Evolutionary conservation across 2,329 filamentous ascomycete species (phyloP).

Genomic region (Monilinia fructigena): DNA sequence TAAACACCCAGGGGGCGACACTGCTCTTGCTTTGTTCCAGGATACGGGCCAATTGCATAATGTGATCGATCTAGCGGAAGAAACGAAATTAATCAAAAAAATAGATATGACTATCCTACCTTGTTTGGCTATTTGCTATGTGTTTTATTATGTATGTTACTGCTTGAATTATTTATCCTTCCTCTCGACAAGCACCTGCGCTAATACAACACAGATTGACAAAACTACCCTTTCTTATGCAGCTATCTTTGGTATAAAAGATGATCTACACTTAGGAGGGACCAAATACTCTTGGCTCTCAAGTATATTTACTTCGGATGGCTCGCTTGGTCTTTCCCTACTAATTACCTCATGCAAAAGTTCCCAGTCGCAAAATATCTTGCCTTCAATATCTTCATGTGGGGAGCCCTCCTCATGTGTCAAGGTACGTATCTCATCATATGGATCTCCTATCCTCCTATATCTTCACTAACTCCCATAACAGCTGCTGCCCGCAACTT

Average conservation of each 20-base stretch:
- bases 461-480: conserved; percentile 42
- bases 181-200: background rate
- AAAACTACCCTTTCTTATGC: conserved; percentile 54
- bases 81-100: conserved; percentile 7
- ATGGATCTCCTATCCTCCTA: conserved; percentile 34
- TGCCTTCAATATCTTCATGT: conserved; percentile 19
- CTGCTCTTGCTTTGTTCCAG: conserved; percentile 12
- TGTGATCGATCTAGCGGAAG: background rate
- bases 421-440: conserved; percentile 31
- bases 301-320: conserved; percentile 55
- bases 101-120: conserved; percentile 17
- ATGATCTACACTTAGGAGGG: conserved; percentile 53
- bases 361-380: conserved; percentile 54
- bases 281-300: conserved; percentile 44
- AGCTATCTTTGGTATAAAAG: conserved; percentile 55
- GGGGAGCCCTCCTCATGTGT: conserved; percentile 14
- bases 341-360: conserved; percentile 52
- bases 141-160: conserved; percentile 3
- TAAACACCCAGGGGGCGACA: background rate
- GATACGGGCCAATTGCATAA: conserved; percentile 10
- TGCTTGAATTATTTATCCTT: too few species aligned
- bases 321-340: conserved; percentile 53
- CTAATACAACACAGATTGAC: conserved; percentile 30
- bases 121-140: conserved; percentile 16
- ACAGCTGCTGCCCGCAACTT: conserved; percentile 24